Evolutionary conservation across 192 early-diverging fungal genomes (phyloP), one percentile per base, ranked within the genome.

Genomic region (Coemansia sp.): DNA sequence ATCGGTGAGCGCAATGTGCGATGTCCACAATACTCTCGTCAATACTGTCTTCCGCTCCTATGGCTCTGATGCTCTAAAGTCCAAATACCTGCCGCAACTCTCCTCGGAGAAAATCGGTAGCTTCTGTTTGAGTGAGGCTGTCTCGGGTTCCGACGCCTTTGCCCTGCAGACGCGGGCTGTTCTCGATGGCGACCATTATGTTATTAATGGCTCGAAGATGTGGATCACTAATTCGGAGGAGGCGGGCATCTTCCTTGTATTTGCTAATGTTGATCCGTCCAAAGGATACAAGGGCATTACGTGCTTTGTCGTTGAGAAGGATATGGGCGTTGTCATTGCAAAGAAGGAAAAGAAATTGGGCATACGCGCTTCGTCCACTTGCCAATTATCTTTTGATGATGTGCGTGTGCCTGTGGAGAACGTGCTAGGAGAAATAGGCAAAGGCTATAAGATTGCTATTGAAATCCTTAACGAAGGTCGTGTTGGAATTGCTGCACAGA

Each of bases 341-440:
- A 97, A 96, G 87, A 98, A 95, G 87, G 96, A 98, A 76, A 87
- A 85, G 60, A 98, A 98, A 87, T 90, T 98, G 49, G 97, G 97
- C 61, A 98, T 98, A 73, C 90, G 93, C 65, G 88, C 93, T 5
- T 98, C 97, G 2, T 95, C 94, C 18, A 98, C 97, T 5, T 98
- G 95, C 73, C 88, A 87, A 56, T 77, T 98, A 50, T 89, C 88
- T 67, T 97, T 98, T 84, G 97, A 98, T 69, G 91, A 94, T 52
- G 74, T 97, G 56, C 80, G 82, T 38, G 89, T 98, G 32, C 97
- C 97, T 31, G 90, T 83, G 25, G 76, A 75, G 47, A 94, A 95
- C 74, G 84, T 98, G 22, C 74, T 98, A 9, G 97, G 97, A 50
- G 91, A 96, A 67, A 84, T 97, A 53, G 94, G 94, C 63, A 89